A percentile compares a stretch with the other conserved stretches of the same genome.
Conservation (phyloP, 208 protist species). For the Acanthamoeba castellanii region DNA sequence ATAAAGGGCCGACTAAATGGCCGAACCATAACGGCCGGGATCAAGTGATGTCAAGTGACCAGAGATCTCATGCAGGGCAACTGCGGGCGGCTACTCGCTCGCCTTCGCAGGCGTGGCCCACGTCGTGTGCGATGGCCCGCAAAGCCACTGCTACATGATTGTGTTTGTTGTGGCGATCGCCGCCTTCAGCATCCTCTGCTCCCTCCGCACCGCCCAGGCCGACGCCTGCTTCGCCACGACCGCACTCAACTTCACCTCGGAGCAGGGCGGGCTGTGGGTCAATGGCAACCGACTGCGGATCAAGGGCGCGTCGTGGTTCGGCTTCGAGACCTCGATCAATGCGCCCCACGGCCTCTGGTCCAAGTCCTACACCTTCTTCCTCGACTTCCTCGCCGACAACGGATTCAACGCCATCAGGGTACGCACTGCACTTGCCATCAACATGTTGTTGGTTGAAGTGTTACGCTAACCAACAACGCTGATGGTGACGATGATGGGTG, state of each 20-base stretch:
- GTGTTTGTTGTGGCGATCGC: too few species aligned
- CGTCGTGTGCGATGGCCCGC: too few species aligned
- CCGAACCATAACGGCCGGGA: too few species aligned
- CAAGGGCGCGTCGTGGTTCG: slow-evolving; percentile 61
- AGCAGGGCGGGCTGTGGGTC: background rate
- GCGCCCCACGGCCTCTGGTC: slow-evolving; percentile 43
- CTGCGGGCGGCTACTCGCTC: too few species aligned
- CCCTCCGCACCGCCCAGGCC: too few species aligned
- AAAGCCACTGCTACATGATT: too few species aligned
- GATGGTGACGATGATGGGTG: background rate
- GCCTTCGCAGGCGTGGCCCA: too few species aligned
- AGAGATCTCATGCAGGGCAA: too few species aligned
- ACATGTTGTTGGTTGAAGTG: slow-evolving; percentile 33
- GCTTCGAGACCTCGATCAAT: slow-evolving; percentile 38
- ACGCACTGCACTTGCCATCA: background rate
- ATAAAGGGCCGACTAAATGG: background rate
- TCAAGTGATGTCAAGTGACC: too few species aligned
- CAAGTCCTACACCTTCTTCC: background rate
- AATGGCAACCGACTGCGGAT: slow-evolving; percentile 7
- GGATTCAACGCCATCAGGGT: slow-evolving; percentile 4
- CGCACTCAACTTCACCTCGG: slow-evolving; percentile 49
- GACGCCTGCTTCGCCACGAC: background rate
- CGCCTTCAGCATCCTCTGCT: too few species aligned
- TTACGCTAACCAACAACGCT: too few species aligned
- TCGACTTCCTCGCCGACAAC: slow-evolving; percentile 29